Percentiles rank a stretch among this genome's conserved stretches.
phyloP scores from a whole-genome alignment of 2,329 filamentous ascomycete genomes.

The Endoconidiophora polonica region DNA sequence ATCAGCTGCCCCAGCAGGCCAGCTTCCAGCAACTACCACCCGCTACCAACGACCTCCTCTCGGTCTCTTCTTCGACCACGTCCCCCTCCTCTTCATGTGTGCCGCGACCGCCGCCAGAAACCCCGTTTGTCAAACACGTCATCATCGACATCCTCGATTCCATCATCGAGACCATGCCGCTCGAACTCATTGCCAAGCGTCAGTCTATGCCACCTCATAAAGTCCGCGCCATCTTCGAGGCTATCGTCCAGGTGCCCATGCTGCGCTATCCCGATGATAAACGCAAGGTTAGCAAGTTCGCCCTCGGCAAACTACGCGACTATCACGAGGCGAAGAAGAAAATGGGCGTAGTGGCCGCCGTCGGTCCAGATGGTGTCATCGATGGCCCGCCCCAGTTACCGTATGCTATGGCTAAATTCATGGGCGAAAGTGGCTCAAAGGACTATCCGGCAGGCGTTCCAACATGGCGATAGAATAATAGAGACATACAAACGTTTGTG shows the following conservation, averaged over 20 bases:
- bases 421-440: slow-evolving; percentile 10
- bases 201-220: slow-evolving; percentile 27
- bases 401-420: slow-evolving; percentile 5
- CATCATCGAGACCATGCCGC: slow-evolving; percentile 29
- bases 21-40: not conserved
- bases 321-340: slow-evolving; percentile 27
- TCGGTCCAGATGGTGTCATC: not conserved
- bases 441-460: slow-evolving; percentile 12
- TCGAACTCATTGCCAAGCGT: slow-evolving; percentile 27
- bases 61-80: not conserved
- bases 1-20: not conserved
- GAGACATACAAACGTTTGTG: too few species aligned
- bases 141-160: slow-evolving; percentile 34
- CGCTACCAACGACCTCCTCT: too few species aligned
- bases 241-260: slow-evolving; percentile 31
- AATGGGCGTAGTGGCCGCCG: slow-evolving; percentile 11
- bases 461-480: not conserved
- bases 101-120: not conserved
- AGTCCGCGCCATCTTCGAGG: slow-evolving; percentile 30
- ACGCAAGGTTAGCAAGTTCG: slow-evolving; percentile 25
- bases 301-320: slow-evolving; percentile 25
- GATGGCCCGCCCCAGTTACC: not conserved
- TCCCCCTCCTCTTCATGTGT: not conserved
- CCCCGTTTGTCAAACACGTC: slow-evolving; percentile 21
- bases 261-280: slow-evolving; percentile 27